A percentile compares a stretch with the other conserved stretches of the same genome.
Evolutionary conservation across 352 stramenopile genomes (phyloP).

Genomic region (Plasmopara muralis): DNA sequence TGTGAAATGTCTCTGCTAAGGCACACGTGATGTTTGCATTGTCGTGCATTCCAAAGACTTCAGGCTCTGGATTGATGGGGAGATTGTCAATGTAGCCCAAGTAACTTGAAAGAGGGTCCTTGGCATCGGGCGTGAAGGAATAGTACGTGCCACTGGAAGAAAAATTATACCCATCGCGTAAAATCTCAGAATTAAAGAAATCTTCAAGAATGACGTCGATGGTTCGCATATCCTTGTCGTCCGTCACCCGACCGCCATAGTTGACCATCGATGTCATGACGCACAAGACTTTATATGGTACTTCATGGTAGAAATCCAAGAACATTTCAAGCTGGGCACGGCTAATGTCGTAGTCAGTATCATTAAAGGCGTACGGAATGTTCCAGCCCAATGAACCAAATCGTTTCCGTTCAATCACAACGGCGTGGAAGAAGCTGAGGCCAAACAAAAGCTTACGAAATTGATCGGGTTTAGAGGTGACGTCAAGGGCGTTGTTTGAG

Average conservation of each 20-base stretch:
- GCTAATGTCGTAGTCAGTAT: constrained; percentile 92
- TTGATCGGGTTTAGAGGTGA: constrained; percentile 79
- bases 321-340: constrained; percentile 84
- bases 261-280: constrained; percentile 94
- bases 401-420: constrained; percentile 91
- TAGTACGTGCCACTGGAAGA: constrained; percentile 84
- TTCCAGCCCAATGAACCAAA: constrained; percentile 96
- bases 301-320: constrained; percentile 78
- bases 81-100: constrained; percentile 91
- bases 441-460: constrained; percentile 95
- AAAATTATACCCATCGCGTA: constrained; percentile 73
- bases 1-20: constrained; percentile 82
- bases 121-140: constrained; percentile 65
- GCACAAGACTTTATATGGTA: constrained; percentile 84
- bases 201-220: constrained; percentile 86
- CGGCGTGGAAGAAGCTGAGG: constrained; percentile 87
- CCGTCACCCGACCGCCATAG: constrained; percentile 91
- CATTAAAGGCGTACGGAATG: constrained; percentile 96
- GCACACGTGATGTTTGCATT: constrained; percentile 92
- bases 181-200: constrained; percentile 83
- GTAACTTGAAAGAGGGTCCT: constrained; percentile 75
- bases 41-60: constrained; percentile 93
- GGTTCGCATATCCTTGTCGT: constrained; percentile 91
- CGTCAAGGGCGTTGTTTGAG: constrained; percentile 77
- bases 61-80: constrained; percentile 85